Evolutionary conservation across 495 filamentous ascomycete species (phyloP), one percentile per base, ranked within the genome.

Genomic region (Podospora didyma): DNA sequence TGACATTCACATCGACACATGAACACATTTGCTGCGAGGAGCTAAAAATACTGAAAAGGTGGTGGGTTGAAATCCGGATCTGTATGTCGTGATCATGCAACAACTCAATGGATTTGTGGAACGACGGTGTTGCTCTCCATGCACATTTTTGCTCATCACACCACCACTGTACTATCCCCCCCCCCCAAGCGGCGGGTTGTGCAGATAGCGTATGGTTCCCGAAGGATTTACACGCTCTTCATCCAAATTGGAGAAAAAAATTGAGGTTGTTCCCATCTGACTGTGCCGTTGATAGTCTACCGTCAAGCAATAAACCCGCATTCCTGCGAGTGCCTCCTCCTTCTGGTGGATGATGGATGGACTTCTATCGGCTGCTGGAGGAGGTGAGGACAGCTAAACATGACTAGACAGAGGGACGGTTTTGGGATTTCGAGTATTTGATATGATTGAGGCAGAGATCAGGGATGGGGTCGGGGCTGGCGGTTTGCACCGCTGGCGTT

Each of bases 41-140:
- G 45, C 60, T 62, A 62, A 62, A 62, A 62, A 62, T 62, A 62
- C 53, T 23, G 28, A 60, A 23, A 23, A 34, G 24, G 49, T 49
- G 59, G 51, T 56, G 60, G 49, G 60, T 44, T 56, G 56, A 62
- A 52, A 23, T 47, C 45, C n/a, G 39, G 39, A 16, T 42, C 39
- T 42, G 12, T 42, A 5, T 48, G 35, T 11, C 37, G 54, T 28
- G 45, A 47, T 22, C 45, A 22, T 47, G 20, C 45, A 22, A 9
- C 45, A 14, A 2, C 7, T 47, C 3, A n/a, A 44, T 22, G 11
- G 19, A 47, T 22, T 19, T 7, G 22, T 26, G 45, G 45, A 47
- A 14, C 45, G 39, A 21, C 4, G 11, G 17, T 6, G 12, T 47
- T 19, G n/a, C n/a, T 14, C 12, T 42, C 39, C 14, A 16, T 42